phyloP scores from a whole-genome alignment of 257 asterid species.

The Euphrasia confusa region DNA sequence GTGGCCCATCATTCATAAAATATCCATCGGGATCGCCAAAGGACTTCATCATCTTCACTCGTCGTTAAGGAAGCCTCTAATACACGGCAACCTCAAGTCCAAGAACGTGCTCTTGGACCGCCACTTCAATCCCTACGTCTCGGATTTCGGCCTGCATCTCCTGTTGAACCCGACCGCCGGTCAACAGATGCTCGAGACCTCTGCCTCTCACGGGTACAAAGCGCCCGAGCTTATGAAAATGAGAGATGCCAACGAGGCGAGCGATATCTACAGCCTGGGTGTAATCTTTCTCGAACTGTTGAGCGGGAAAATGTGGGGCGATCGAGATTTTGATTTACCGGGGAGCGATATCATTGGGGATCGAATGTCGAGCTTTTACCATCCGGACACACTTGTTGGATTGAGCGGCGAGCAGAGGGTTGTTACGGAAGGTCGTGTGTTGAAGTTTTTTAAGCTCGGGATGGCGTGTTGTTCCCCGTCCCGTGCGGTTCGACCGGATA shows the following conservation, averaged over 20 bases:
- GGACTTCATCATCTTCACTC: constrained; percentile 65
- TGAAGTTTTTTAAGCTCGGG: constrained; percentile 54
- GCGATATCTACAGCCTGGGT: constrained; percentile 72
- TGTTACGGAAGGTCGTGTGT: constrained; percentile 36
- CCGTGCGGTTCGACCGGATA: constrained; percentile 54
- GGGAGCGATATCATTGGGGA: constrained; percentile 55
- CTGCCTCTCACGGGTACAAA: constrained; percentile 67
- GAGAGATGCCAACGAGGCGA: constrained; percentile 51
- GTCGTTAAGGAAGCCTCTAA: constrained; percentile 43
- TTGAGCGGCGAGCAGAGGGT: constrained; percentile 38
- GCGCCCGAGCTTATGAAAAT: constrained; percentile 77
- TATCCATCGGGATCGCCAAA: constrained; percentile 59
- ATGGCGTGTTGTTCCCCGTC: constrained; percentile 83
- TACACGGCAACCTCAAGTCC: constrained; percentile 81
- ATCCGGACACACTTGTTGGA: constrained; percentile 48
- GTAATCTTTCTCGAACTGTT: constrained; percentile 59
- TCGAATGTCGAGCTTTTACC: constrained; percentile 47
- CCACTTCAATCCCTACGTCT: constrained; percentile 47
- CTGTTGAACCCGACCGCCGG: constrained; percentile 59
- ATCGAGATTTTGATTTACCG: constrained; percentile 55
- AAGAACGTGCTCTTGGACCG: constrained; percentile 60
- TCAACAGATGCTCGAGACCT: constrained; percentile 67
- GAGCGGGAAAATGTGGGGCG: constrained; percentile 52
- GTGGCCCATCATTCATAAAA: constrained; percentile 56
- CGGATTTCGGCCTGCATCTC: constrained; percentile 76